Conservation (phyloP, 2,329 filamentous ascomycete genomes). For the Colletotrichum siamense region DNA sequence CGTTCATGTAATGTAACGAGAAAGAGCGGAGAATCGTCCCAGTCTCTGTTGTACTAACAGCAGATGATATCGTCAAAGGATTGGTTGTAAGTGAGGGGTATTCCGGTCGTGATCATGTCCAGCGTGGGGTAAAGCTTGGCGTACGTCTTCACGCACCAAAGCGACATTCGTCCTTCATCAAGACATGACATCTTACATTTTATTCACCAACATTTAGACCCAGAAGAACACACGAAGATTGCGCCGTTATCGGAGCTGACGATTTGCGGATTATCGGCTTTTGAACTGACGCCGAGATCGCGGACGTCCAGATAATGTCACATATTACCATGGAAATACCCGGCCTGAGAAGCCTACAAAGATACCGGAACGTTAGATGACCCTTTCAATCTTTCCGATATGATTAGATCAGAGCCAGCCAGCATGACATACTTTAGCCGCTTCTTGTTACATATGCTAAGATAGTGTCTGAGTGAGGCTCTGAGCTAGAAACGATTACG, state of each 20-base stretch:
- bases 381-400: too few relatives aligned
- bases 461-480: not conserved
- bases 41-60: not conserved
- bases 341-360: too few relatives aligned
- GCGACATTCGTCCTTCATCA: not conserved
- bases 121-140: conserved; percentile 11
- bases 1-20: not conserved
- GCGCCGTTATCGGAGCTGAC: not conserved
- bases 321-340: fast-evolving
- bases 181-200: fast-evolving
- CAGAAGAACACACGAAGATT: fast-evolving
- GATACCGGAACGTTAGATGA: too few relatives aligned
- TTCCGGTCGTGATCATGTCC: not conserved
- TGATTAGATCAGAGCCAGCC: too few relatives aligned
- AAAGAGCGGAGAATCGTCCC: not conserved
- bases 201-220: fast-evolving
- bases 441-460: not conserved
- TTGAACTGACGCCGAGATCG: not conserved
- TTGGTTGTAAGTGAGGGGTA: not conserved
- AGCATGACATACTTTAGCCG: too few relatives aligned
- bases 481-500: fast-evolving
- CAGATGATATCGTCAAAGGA: not conserved
- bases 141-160: not conserved
- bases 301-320: not conserved
- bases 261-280: not conserved